phyloP scores from a whole-genome alignment of 495 filamentous ascomycete genomes.

The Cenococcum geophilum region DNA sequence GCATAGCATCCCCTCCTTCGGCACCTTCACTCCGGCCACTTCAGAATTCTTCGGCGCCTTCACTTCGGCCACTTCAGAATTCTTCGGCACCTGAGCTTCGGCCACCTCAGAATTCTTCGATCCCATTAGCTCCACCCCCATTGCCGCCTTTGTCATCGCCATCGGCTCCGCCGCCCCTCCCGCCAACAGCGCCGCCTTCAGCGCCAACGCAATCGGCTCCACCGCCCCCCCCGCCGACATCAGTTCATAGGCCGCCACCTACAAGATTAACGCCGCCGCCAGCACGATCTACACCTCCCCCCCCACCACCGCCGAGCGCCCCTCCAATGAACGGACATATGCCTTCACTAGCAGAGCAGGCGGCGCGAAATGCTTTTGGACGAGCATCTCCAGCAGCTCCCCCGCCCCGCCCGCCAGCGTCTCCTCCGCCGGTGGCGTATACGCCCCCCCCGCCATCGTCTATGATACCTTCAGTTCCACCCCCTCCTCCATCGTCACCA shows the following conservation, averaged over 20 bases:
- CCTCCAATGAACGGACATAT: slow-evolving; percentile 26
- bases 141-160: slow-evolving; percentile 73
- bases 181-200: slow-evolving; percentile 22
- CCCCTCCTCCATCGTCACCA: slow-evolving; percentile 34
- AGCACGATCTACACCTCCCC: slow-evolving; percentile 3
- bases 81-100: slow-evolving; percentile 40
- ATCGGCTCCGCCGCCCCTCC: slow-evolving; percentile 70
- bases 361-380: slow-evolving; percentile 39
- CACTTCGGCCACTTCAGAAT: slow-evolving; percentile 42
- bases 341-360: slow-evolving; percentile 36
- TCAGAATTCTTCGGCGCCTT: slow-evolving; percentile 33
- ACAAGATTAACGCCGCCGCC: not conserved
- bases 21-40: slow-evolving; percentile 39
- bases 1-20: slow-evolving; percentile 28
- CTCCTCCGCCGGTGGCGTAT: slow-evolving; percentile 24
- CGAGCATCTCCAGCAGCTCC: slow-evolving; percentile 29
- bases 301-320: slow-evolving; percentile 23
- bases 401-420: slow-evolving; percentile 30
- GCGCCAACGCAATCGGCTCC: slow-evolving; percentile 33
- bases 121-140: slow-evolving; percentile 42
- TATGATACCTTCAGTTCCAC: slow-evolving; percentile 29
- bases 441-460: slow-evolving; percentile 11
- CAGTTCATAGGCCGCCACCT: slow-evolving; percentile 25
- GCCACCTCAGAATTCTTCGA: slow-evolving; percentile 49
- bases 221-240: slow-evolving; percentile 34